Evolutionary conservation across 2,329 filamentous ascomycete species (phyloP), one percentile per base, ranked within the genome.

Genomic region (Aspergillus eucalypticola): DNA sequence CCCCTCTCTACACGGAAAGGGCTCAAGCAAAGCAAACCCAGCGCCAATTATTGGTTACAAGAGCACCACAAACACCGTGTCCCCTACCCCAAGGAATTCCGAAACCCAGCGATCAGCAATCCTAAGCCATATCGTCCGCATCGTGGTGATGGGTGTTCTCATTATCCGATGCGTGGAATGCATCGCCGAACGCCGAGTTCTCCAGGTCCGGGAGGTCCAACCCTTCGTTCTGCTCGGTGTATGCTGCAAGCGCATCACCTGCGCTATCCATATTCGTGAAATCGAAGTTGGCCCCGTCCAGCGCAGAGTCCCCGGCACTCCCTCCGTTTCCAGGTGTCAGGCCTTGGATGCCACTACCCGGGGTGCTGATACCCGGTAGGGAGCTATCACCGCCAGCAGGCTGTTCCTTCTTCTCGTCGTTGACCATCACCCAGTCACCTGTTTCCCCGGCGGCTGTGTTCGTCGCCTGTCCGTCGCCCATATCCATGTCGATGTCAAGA

Each of bases 161-260:
- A 60, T 78, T 77, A 62, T 83, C 81, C 50, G 82, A 81, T 15
- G 80, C 81, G 64, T 92, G 90, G 76, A 94, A 91, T 0, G 91
- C 91, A 67, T 95, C 90, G 2, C 90, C 91, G 78, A 95, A 95
- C 1, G 90, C 91, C 38, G 88, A 91, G 69, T 92, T 89, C 50
- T 91, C 89, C 80, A 92, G 84, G 64, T 88, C 89, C 8, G 83
- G 85, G 44, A 83, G 72, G 65, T 82, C 82, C 3, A 82, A 74
- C 3, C 77, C 77, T 58, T 82, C 81, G 54, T 84, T 81, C 13
- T 85, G 83, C 15, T 84, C 84, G 44, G 85, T 86, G 70, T 89
- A 91, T 41, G 85, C 84, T 2, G 87, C 87, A 38, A 92, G 77
- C 3, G 88, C 89, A 69, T 91, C 88, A 13, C 88, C 89, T 0